These are phyloP conservation scores for Trypanosoma theileri DNA, from an alignment of 208 protist genomes.

Conservation along the genomic window DNA sequence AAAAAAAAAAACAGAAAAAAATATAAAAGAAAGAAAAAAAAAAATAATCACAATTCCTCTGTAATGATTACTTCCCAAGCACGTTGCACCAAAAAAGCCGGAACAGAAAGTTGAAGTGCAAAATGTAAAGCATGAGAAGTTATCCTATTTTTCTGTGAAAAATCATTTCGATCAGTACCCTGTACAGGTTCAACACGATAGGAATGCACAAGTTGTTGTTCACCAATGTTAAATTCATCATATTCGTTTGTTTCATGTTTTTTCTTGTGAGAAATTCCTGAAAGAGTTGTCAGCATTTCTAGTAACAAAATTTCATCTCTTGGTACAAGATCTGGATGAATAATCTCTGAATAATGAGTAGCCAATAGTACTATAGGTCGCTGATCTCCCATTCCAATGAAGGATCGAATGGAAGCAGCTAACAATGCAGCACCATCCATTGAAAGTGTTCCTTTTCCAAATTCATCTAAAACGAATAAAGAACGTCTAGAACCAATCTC, in stretches of 20 bases:
- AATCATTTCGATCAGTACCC: background rate
- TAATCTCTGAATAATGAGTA: slow-evolving; percentile 72
- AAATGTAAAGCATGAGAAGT: slow-evolving; percentile 27
- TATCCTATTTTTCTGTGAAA: background rate
- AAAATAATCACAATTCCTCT: slow-evolving; percentile 16
- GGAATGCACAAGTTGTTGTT: slow-evolving; percentile 22
- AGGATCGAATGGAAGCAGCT: slow-evolving; percentile 54
- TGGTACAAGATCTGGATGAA: slow-evolving; percentile 26
- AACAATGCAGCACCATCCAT: slow-evolving; percentile 85
- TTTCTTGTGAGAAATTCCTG: background rate
- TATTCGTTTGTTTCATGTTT: background rate
- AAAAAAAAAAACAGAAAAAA: slow-evolving; percentile 18
- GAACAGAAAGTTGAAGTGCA: slow-evolving; percentile 32
- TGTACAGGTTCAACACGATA: slow-evolving; percentile 19
- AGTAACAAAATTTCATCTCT: slow-evolving; percentile 22
- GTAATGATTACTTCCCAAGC: slow-evolving; percentile 24
- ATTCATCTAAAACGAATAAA: slow-evolving; percentile 93
- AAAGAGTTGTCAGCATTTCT: slow-evolving; percentile 28
- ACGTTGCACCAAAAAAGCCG: slow-evolving; percentile 20
- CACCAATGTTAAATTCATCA: slow-evolving; percentile 1
- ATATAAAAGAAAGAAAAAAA: background rate
- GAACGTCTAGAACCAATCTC: slow-evolving; percentile 33
- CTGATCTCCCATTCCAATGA: slow-evolving; percentile 29
- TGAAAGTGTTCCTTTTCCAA: slow-evolving; percentile 92
- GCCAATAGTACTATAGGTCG: slow-evolving; percentile 58